Evolutionary conservation across 2,329 filamentous ascomycete genomes (phyloP), one percentile per base, ranked within the genome.

Genomic region (Emmonsiellopsis sp.): DNA sequence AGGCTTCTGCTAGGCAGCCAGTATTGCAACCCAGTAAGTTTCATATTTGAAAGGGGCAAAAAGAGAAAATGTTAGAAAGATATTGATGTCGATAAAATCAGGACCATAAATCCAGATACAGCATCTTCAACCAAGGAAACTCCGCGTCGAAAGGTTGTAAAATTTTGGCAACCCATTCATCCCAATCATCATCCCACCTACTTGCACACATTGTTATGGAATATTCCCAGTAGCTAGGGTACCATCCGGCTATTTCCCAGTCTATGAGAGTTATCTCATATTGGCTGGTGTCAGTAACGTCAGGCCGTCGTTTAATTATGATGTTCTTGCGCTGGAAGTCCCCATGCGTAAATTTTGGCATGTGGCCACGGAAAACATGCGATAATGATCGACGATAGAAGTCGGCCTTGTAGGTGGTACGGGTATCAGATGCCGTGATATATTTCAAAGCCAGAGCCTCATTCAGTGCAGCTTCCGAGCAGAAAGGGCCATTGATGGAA

Each of bases 201-300:
- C 62, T 65, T 42, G 59, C 60, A 59, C 63, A 65, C 53, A 68
- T 58, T 42, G 70, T 65, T 54, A 62, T 55, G 34, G 65, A 63
- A 55, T 69, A 72, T 55, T 72, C 69, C 67, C 67, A 71, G 56
- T 71, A 73, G 34, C 53, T 63, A 26, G 68, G 70, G 57, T 69
- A 70, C 69, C 67, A 73, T 34, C 69, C 67, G 43, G 69, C 55
- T 44, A 59, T 65, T 50, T 72, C 70, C 70, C 68, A 73, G 61
- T 74, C 68, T 56, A 73, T 65, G 7, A 73, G 54, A 20, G 63
- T 59, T n/a, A 70, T 26, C 48, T 66, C 58, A 37, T 53, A 57
- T 16, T 52, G 50, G 42, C 31, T 50, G 44, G 34, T 13, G 20
- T 51, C 34, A 1, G 45, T 43, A 30, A 46, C 43, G 20, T 52